Evolutionary conservation across 176 grass and related monocot genomes (phyloP).

Genomic region (Zoysia japonica): DNA sequence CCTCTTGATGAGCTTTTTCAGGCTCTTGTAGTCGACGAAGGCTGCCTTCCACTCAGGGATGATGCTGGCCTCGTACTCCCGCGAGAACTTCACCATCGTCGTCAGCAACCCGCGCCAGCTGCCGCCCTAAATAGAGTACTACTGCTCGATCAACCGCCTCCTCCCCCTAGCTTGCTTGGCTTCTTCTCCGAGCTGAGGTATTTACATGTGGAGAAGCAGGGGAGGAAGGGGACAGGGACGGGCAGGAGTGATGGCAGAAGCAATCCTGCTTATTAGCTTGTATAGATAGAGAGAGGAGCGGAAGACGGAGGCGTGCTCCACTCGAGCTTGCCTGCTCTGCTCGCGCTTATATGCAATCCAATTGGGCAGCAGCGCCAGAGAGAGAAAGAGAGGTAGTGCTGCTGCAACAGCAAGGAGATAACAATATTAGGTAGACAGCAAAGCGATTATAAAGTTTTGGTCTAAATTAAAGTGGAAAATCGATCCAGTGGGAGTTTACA

Average conservation of each 20-base stretch:
- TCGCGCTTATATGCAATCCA: background rate
- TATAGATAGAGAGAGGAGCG: conserved; percentile 8
- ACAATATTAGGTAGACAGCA: conserved; percentile 37
- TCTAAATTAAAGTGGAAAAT: conserved; percentile 4
- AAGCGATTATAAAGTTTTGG: conserved; percentile 3
- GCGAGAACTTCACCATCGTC: conserved; percentile 90
- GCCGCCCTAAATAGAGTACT: background rate
- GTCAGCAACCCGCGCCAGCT: background rate
- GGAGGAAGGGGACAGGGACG: conserved; percentile 42
- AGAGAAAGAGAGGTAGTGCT: conserved; percentile 23
- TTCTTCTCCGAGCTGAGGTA: background rate
- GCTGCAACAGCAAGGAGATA: background rate
- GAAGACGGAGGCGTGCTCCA: background rate
- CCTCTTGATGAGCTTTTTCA: conserved; percentile 83
- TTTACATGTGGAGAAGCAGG: conserved; percentile 15
- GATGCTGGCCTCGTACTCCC: conserved; percentile 81
- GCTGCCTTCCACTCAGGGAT: conserved; percentile 69
- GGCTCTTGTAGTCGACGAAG: conserved; percentile 79
- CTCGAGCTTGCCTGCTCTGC: background rate
- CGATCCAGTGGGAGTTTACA: background rate
- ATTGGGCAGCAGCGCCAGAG: background rate
- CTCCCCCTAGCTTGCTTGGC: background rate
- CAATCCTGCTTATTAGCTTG: conserved; percentile 18
- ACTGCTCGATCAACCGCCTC: too few species aligned
- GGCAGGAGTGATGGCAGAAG: conserved; percentile 35